Conservation (phyloP, 129 eudicot genomes). For the Heracleum sosnowskyi region DNA sequence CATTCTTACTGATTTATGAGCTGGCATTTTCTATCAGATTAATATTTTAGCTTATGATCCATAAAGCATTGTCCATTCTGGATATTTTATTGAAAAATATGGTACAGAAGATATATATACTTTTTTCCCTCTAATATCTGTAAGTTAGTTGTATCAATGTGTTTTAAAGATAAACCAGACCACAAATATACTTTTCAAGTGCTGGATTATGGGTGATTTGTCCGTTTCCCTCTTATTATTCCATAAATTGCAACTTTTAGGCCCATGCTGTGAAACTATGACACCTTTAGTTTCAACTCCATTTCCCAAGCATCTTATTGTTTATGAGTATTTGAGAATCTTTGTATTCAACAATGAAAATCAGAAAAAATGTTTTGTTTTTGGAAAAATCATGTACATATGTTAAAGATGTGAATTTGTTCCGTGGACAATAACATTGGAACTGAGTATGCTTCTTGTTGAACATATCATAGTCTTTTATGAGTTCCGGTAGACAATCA, state of each 20-base stretch:
- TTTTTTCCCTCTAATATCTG: neutral
- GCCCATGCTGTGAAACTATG: neutral
- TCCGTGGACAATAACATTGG: neutral
- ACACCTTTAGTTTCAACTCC: neutral
- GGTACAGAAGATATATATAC: neutral
- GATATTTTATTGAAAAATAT: neutral
- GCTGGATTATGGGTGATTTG: slow-evolving; percentile 2
- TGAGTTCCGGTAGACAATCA: neutral
- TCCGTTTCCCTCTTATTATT: neutral
- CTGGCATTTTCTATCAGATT: neutral
- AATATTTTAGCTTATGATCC: neutral
- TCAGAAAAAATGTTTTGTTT: too few species aligned
- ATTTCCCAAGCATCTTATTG: neutral
- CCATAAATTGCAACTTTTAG: neutral
- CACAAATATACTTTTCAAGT: neutral
- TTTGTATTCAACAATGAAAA: too few species aligned
- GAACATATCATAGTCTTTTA: neutral
- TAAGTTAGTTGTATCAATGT: neutral
- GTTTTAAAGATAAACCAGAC: neutral
- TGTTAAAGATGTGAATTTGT: neutral
- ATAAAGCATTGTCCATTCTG: neutral
- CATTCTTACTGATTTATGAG: neutral
- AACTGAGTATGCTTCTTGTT: neutral
- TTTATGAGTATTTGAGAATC: too few species aligned
- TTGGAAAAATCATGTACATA: too few species aligned